Evolutionary conservation across 345 rosid species (phyloP), one percentile per base, ranked within the genome.

Genomic region (Viola odorata): DNA sequence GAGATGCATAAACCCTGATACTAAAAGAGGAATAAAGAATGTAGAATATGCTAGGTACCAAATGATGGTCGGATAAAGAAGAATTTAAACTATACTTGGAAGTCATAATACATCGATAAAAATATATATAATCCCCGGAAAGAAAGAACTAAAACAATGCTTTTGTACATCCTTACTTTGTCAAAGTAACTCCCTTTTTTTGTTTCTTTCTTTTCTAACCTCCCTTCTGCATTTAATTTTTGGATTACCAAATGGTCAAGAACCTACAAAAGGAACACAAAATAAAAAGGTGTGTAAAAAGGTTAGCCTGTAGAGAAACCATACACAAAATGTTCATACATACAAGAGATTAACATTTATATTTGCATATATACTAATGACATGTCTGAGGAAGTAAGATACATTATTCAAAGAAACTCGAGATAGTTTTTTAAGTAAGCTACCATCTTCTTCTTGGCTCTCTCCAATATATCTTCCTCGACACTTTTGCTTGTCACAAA

Each of bases 361-460:
- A 14, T 48, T 58, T 39, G 48, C 53, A 32, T 15, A 23, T 39
- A 39, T 45, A 44, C 41, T 12, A 61, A 61, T 11, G 12, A 12
- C n/a, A 37, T 10, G 45, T 4, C 6, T 11, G 5, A 14, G 7
- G 8, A 8, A 36, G 45, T 45, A 10, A 45, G 47, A 57, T 15
- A 38, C n/a, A 45, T 4, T 11, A 9, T 47, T 8, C 12, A 32
- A 50, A 8, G 17, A 10, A 12, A 38, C 62, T 54, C 32, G 41
- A 64, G 67, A 59, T 9, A 62, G 15, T 45, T 37, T 39, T 56
- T 12, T 37, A 5, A 56, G 44, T 37, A 64, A 56, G 17, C 45
- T 80, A 95, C 99, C 99, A 91, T 95, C 82, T 95, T 95, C 77
- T 91, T 86, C 77, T 95, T 95, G 23, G 99, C 99, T 60, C 99